Base-by-base conservation (phyloP, 2,329 filamentous ascomycete species). In the Chaetomium sp. region DNA sequence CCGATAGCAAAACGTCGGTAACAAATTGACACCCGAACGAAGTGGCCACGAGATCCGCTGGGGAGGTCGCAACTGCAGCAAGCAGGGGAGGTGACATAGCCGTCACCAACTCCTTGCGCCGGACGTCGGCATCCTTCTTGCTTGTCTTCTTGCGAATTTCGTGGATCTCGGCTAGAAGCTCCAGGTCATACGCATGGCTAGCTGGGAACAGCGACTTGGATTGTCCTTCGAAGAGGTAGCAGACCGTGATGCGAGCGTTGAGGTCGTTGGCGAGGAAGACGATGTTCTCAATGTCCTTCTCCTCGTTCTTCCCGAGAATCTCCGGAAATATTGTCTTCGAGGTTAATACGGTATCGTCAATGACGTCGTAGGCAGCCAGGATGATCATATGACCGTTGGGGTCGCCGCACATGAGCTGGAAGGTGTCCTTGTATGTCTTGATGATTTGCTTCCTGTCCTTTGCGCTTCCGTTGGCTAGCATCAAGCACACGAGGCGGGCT, bases 391-490 rank as follows among this genome's bases (percentile, higher is more conserved):
- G 92, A 1, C 88, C 95, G 72, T 93, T 78, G 7, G 83, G 76
- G 74, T 99, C 94, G 56, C 86, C 88, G 2, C 93, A 91, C 86
- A 99, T 92, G 68, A 90, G 81, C 74, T 93, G 88, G 69, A 96
- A 87, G 12, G 90, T 95, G 70, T 96, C 93, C 76, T 96, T 96
- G 85, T 92, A 97, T 59, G 89, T 89, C 78, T 75, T 92, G 58
- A 98, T 81, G 64, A 99, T 87, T 65, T 90, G 84, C 78, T 97
- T 96, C 72, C 95, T 88, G 78, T 98, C 94, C 80, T 99, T 99
- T 69, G 95, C 93, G 60, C 83, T 88, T 64, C 93, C 92, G 73
- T 96, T 85, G 10, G 95, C 93, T 47, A 99, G 81, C 49, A 92
- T 85, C 51, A 97, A 82, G 73, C 88, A 94, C 63, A 93, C 89